phyloP scores from a whole-genome alignment of 2,329 filamentous ascomycete species.

The Trichoderma koningii region DNA sequence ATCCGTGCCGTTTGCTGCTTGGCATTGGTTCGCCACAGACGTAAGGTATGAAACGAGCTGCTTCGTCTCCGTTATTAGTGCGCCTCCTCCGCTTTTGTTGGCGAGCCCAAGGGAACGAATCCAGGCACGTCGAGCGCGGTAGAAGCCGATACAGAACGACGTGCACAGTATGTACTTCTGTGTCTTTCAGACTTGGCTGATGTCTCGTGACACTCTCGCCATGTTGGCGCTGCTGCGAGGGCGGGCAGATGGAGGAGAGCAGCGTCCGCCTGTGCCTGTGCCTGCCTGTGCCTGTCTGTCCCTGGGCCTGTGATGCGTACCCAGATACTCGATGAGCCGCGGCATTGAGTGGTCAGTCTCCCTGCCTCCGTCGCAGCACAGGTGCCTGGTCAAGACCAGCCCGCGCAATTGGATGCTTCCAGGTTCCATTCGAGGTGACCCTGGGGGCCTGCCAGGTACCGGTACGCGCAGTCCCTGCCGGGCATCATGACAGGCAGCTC shows the following conservation, averaged over 20 bases:
- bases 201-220: conserved; percentile 19
- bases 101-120: neutral
- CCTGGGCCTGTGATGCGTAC: neutral
- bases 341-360: neutral
- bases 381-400: neutral
- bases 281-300: neutral
- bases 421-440: too few relatives aligned
- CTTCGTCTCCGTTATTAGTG: too few relatives aligned
- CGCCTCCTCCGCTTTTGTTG: neutral
- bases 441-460: too few relatives aligned
- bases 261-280: neutral
- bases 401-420: too few relatives aligned
- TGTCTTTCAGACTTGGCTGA: neutral
- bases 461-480: too few relatives aligned
- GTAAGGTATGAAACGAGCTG: too few relatives aligned
- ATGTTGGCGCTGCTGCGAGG: conserved; percentile 5
- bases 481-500: too few relatives aligned
- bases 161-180: neutral
- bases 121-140: neutral
- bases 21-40: neutral
- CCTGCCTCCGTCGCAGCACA: neutral
- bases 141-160: neutral
- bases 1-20: neutral
- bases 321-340: neutral
- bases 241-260: neutral